These are phyloP conservation scores for Umbilicus rupestris DNA, from an alignment of 164 flowering plant species.

Conservation along the genomic window DNA sequence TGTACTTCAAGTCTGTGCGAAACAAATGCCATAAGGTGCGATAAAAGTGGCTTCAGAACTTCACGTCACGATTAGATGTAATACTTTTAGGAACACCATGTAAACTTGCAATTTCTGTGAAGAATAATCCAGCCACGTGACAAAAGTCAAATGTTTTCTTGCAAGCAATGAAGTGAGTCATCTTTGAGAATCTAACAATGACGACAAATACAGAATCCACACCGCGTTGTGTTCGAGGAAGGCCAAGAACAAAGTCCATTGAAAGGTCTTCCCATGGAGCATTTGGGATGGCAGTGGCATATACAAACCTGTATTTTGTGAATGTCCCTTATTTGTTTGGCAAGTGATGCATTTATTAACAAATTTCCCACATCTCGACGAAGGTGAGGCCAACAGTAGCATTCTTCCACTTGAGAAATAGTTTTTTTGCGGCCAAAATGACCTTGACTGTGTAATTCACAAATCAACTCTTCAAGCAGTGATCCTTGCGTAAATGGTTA, in stretches of 20 bases:
- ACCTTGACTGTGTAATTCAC: slow-evolving; percentile 3
- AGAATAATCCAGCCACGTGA: background rate
- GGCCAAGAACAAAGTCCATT: slow-evolving; percentile 15
- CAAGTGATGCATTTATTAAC: slow-evolving; percentile 1
- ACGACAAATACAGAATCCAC: slow-evolving; percentile 12
- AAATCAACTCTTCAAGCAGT: slow-evolving; percentile 1
- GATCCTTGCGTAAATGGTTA: slow-evolving; percentile 5
- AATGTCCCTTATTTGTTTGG: slow-evolving; percentile 6
- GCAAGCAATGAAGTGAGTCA: slow-evolving; percentile 13
- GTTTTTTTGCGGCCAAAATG: slow-evolving; percentile 10
- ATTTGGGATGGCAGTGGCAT: slow-evolving; percentile 9
- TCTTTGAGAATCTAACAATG: slow-evolving; percentile 12
- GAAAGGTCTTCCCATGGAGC: slow-evolving; percentile 10
- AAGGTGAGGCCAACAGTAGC: slow-evolving; percentile 11
- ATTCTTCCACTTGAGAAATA: background rate
- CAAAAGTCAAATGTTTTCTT: background rate
- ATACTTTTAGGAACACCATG: slow-evolving; percentile 7
- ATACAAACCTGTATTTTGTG: slow-evolving; percentile 9
- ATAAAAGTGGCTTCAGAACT: slow-evolving; percentile 7
- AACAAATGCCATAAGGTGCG: background rate
- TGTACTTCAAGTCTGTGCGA: background rate
- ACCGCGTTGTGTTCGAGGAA: slow-evolving; percentile 10
- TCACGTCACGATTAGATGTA: background rate
- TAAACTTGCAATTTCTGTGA: background rate
- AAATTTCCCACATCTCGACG: slow-evolving; percentile 1